Evolutionary conservation across 106 monocot genomes (phyloP), one percentile per base, ranked within the genome.

Genomic region (Amphibolis antarctica): DNA sequence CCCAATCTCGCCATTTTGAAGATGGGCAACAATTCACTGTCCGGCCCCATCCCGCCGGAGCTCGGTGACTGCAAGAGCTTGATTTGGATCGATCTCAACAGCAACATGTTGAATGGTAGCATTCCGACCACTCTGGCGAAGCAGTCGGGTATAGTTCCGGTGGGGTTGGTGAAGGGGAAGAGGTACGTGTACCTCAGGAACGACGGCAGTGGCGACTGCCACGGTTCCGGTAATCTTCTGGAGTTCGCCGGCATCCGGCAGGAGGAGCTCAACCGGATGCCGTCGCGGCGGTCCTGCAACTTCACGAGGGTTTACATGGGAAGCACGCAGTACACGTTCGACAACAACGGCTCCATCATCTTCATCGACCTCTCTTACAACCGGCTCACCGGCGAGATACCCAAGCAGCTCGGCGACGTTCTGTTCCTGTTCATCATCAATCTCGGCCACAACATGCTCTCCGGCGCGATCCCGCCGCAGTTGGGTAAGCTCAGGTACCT

Each of bases 361-460:
- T 93, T 93, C 51, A 73, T 93, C 13, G 92, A 93, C 62, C 74
- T 93, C 21, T 93, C 92, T 5, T 93, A 85, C 65, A 93, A 93
- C 45, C 62, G 71, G 50, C 78, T 93, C 10, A 50, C 58, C 5
- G 85, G 80, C 3, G 53, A 49, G 57, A 93, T 88, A 17, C 85
- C 88, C 1, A 76, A 68, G 68, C 85, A 88, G 62, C 28, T 93
- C 9, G 92, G 82, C 1, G 66, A 15, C 68, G 77, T 93, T 86
- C 89, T 63, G 71, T 88, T 88, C 73, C 56, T 88, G 59, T 78
- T 71, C 84, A 78, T 93, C 69, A 55, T 93, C 27, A 93, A 93
- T 69, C 82, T 93, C 10, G 85, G 88, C 28, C 92, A 93, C 72
- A 93, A 93, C 59, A 3, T 29, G 15, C 71, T 93, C 44, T 80